Conservation (phyloP, 495 filamentous ascomycete genomes). For the Cudoniella acicularis region DNA sequence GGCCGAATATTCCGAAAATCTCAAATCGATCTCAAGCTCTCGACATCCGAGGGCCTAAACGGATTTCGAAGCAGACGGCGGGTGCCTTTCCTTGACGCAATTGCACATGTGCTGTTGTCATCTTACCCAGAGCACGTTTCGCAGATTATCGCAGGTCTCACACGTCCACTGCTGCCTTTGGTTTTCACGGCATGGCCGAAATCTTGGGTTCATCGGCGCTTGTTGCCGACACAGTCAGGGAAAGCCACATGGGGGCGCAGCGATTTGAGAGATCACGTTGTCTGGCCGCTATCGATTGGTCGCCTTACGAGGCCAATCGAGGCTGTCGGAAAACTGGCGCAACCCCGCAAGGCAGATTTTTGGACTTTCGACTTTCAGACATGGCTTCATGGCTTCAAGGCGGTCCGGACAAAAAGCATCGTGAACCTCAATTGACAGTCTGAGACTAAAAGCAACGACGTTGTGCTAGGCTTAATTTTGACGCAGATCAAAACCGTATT, state of each 20-base stretch:
- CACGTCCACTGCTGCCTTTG: slow-evolving; percentile 21
- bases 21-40: background rate
- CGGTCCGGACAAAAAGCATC: slow-evolving; percentile 2
- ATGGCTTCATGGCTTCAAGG: background rate
- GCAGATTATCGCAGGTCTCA: too few species aligned
- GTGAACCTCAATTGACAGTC: background rate
- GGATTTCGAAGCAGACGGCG: background rate
- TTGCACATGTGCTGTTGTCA: background rate
- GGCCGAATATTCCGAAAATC: background rate
- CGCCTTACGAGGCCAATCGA: slow-evolving; percentile 24
- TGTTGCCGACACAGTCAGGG: slow-evolving; percentile 12
- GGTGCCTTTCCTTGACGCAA: background rate
- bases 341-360: slow-evolving; percentile 10
- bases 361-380: background rate
- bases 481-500: background rate
- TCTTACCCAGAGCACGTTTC: too few species aligned
- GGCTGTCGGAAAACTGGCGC: slow-evolving; percentile 53
- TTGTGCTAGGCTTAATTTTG: background rate
- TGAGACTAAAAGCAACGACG: background rate
- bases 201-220: background rate
- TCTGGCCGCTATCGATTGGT: background rate
- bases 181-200: slow-evolving; percentile 17
- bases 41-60: too few species aligned
- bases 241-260: slow-evolving; percentile 12
- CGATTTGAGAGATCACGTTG: slow-evolving; percentile 3